Evolutionary conservation across 768 basidiomycete species (phyloP).

Genomic region (Calocybe gangraenosa): DNA sequence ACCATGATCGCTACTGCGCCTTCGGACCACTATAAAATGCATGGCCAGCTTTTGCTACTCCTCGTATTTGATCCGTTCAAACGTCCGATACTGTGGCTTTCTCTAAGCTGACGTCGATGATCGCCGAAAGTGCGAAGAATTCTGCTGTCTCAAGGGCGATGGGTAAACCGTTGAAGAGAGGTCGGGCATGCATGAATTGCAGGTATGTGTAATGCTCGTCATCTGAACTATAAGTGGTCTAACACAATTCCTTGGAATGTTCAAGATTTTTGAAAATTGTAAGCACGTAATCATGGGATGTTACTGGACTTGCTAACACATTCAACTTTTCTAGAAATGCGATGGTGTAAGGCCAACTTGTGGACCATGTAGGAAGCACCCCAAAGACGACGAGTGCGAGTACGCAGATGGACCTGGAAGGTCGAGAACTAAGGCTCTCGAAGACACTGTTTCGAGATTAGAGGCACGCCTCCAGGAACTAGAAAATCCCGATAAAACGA

Average conservation of each 20-base stretch:
- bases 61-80: slow-evolving; percentile 33
- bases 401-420: slow-evolving; percentile 62
- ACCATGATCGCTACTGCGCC: slow-evolving; percentile 6
- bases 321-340: slow-evolving; percentile 48
- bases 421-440: slow-evolving; percentile 55
- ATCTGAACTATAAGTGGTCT: not conserved
- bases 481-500: slow-evolving; percentile 45
- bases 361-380: slow-evolving; percentile 55
- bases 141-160: slow-evolving; percentile 23
- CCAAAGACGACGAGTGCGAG: slow-evolving; percentile 66
- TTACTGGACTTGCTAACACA: slow-evolving; percentile 6
- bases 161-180: slow-evolving; percentile 45
- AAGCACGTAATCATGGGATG: slow-evolving; percentile 15
- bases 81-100: slow-evolving; percentile 20
- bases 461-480: slow-evolving; percentile 54
- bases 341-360: slow-evolving; percentile 64
- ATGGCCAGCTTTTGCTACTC: slow-evolving; percentile 15
- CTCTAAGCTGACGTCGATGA: slow-evolving; percentile 32
- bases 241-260: slow-evolving; percentile 1
- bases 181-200: slow-evolving; percentile 54
- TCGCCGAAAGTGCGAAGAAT: slow-evolving; percentile 31
- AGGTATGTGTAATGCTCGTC: slow-evolving; percentile 27
- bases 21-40: slow-evolving; percentile 32
- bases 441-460: slow-evolving; percentile 54
- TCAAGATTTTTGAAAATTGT: slow-evolving; percentile 49